Conservation (phyloP, 495 filamentous ascomycete species). For the Lasiosphaeria ovina region DNA sequence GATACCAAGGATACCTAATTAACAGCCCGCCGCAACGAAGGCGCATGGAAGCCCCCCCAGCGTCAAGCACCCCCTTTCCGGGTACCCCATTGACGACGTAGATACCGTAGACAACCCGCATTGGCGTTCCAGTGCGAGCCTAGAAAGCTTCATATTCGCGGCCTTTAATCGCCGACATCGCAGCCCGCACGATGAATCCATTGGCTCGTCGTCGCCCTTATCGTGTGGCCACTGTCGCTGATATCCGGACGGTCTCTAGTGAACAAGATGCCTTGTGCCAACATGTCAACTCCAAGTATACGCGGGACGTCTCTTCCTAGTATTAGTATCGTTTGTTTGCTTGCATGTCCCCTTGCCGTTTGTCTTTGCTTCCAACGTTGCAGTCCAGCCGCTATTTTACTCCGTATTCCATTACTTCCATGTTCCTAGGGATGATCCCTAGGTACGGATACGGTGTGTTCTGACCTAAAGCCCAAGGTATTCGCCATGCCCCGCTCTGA, state of each 20-base stretch:
- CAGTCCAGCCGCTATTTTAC: too few species aligned
- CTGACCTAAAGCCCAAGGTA: too few species aligned
- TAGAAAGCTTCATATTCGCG: background rate
- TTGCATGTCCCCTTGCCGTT: background rate
- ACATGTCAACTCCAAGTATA: conserved; percentile 7
- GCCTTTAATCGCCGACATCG: conserved; percentile 26
- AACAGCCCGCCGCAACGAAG: background rate
- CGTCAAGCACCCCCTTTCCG: too few species aligned
- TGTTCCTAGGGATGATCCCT: too few species aligned
- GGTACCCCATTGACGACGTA: background rate
- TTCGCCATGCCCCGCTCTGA: too few species aligned
- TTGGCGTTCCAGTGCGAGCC: background rate
- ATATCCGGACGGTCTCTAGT: background rate
- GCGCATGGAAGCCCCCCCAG: background rate
- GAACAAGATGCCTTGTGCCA: background rate
- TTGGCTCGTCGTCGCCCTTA: conserved; percentile 11
- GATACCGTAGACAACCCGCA: background rate
- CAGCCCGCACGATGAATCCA: conserved; percentile 3
- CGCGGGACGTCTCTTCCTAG: background rate
- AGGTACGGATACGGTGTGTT: too few species aligned
- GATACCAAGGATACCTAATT: background rate
- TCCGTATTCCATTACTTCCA: too few species aligned
- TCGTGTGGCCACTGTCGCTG: conserved; percentile 3
- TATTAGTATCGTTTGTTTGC: background rate
- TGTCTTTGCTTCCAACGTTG: too few species aligned